These are phyloP conservation scores for Podaxis carcinomalis DNA, from an alignment of 768 basidiomycete genomes.

Conservation along the genomic window DNA sequence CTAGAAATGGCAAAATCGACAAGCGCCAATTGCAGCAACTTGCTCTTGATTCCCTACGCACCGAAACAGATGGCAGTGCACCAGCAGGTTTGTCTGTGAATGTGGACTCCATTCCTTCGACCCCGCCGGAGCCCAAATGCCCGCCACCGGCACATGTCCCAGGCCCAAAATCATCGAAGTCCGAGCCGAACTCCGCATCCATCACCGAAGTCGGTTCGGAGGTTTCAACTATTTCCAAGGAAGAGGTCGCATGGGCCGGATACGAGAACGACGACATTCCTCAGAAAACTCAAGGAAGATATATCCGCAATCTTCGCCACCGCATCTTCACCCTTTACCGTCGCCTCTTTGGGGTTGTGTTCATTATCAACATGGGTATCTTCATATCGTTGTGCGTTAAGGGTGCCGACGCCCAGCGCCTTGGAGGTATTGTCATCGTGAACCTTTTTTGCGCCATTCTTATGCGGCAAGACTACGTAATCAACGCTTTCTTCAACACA, in stretches of 20 bases:
- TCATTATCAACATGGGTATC: conserved; percentile 48
- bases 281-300: conserved; percentile 43
- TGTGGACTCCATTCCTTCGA: conserved; percentile 10
- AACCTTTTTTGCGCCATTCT: conserved; percentile 47
- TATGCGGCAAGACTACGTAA: conserved; percentile 54
- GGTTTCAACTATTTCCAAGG: conserved; percentile 25
- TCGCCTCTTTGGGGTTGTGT: conserved; percentile 55
- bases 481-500: conserved; percentile 53
- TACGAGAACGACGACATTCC: conserved; percentile 48
- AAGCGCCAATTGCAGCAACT: conserved; percentile 39
- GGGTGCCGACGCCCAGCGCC: conserved; percentile 29
- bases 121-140: conserved; percentile 9
- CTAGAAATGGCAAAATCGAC: conserved; percentile 49
- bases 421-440: conserved; percentile 37
- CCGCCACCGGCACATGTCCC: conserved; percentile 14
- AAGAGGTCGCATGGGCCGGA: conserved; percentile 45
- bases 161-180: conserved; percentile 10
- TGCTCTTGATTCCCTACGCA: conserved; percentile 21
- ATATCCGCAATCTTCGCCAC: conserved; percentile 49
- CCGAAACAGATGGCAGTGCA: conserved; percentile 1
- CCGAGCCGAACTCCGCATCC: conserved; percentile 13
- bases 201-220: conserved; percentile 21
- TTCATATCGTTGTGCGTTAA: conserved; percentile 39
- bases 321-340: conserved; percentile 54
- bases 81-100: conserved; percentile 11